Base-by-base conservation (phyloP, 1,139 yeast genomes). In the Kurtzmaniella quercitrusa region DNA sequence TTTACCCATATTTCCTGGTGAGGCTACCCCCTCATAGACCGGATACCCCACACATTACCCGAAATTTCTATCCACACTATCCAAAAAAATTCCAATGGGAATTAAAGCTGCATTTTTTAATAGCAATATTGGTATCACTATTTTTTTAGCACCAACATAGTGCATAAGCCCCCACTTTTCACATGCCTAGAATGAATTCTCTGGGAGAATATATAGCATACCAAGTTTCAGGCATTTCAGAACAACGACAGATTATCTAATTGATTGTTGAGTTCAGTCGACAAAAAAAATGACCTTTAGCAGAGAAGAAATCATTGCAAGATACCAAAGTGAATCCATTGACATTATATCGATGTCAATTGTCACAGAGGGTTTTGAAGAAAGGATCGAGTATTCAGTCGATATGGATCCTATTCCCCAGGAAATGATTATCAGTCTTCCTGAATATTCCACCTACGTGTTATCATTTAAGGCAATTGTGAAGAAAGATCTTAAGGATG, bases 371-470 rank as follows among this genome's bases (percentile, higher is more conserved):
- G 70, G 68, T 1, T 49, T 50, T 42, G 64, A 60, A 16, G 59
- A 61, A 29, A 49, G 50, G 8, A 50, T 66, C 41, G 55, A 49
- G 33, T 62, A 52, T 42, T 46, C 57, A 17, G 53, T 53, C 42
- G 60, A 59, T 25, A 63, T 63, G 66, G 65, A 62, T 12, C 50
- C 57, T 17, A 46, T 53, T 46, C 70, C 69, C 0, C 62, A 62
- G 42, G 47, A 49, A 37, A 56, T 68, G 34, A 60, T 60, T 42
- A 58, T 67, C 41, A 45, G 50, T 3, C 48, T 69, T 15, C 73
- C 74, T 1, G 74, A 68, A 45, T 50, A 55, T 40, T 52, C 63
- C n/a, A 57, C 54, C 7, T 68, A 68, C 50, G 53, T 53, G 12
- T 51, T 66, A 42, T 61, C 65, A 4, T 53, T 69, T 34, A 59